These are phyloP conservation scores for Aaosphaeria pasadenensis DNA, from an alignment of 2,329 filamentous ascomycete species.

Conservation along the genomic window DNA sequence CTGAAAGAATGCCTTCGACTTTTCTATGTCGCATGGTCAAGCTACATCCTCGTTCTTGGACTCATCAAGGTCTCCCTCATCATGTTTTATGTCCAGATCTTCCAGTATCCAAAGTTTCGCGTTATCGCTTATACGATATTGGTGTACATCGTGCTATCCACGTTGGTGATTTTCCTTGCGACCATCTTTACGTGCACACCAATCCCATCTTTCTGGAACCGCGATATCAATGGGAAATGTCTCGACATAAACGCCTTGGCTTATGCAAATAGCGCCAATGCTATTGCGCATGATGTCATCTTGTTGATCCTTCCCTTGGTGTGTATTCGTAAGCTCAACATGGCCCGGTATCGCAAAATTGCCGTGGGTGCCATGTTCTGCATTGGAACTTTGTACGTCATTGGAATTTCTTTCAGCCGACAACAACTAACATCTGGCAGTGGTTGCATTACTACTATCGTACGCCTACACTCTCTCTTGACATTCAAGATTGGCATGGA, in stretches of 20 bases:
- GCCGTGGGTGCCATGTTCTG: conserved; percentile 23
- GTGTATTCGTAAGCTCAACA: conserved; percentile 19
- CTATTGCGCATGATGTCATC: conserved; percentile 23
- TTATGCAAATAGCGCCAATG: conserved; percentile 18
- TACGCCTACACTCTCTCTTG: conserved; percentile 19
- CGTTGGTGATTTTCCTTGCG: conserved; percentile 13
- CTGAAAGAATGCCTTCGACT: conserved; percentile 9
- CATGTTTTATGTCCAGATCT: conserved; percentile 28
- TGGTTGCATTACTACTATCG: conserved; percentile 23
- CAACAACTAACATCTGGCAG: conserved; percentile 1
- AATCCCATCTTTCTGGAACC: conserved; percentile 22
- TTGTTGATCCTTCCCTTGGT: conserved; percentile 21
- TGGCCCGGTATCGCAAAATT: conserved; percentile 16
- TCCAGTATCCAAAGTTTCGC: conserved; percentile 13
- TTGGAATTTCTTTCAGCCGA: not conserved
- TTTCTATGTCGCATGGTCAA: conserved; percentile 18
- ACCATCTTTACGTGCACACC: conserved; percentile 23
- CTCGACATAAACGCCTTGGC: conserved; percentile 16
- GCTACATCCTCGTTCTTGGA: conserved; percentile 17
- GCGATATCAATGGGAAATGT: conserved; percentile 22
- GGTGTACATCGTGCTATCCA: conserved; percentile 13
- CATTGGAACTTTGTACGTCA: conserved; percentile 18
- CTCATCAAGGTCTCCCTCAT: conserved; percentile 24
- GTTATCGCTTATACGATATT: conserved; percentile 15
- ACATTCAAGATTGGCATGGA: conserved; percentile 21